Evolutionary conservation across 805 yeast species (phyloP), one percentile per base, ranked within the genome.

Genomic region (Pichia exigua): DNA sequence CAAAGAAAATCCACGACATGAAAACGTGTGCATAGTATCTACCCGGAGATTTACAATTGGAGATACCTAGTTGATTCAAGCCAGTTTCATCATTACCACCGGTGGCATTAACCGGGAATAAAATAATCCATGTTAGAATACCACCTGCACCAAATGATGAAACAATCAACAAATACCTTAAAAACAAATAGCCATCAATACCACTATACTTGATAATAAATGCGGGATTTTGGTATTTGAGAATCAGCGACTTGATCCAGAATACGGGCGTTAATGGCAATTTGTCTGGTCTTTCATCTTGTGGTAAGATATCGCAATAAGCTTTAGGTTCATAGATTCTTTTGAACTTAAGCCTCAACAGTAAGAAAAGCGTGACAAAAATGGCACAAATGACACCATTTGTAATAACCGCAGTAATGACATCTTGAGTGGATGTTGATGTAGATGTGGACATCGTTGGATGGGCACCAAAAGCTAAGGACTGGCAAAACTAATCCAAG

Each of bases 131-230:
- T 8, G 81, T 70, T 28, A 81, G 59, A 50, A 80, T 66, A 5
- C 87, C 86, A 44, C 81, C 69, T 1, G 81, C 73, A 52, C 82
- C 79, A 42, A 81, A 63, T 7, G 71, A 54, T 13, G 78, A 71
- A 56, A 88, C 71, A 39, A 85, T 61, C 47, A 78, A 74, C 28
- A 94, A 66, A 63, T 86, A 94, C 57, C 99, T 75, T 55, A 90
- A 69, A 66, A 91, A 92, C 63, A 94, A 83, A 71, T 87, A 92
- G 6, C 97, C 97, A 65, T 92, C 98, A n/a, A 92, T 65, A 18
- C 97, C 98, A 21, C 94, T 85, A 61, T 92, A 95, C 57, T 84
- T 82, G 53, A 92, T 79, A 50, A 91, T 74, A 62, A 87, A 87
- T 46, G 85, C 71, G 51, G 87, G 90, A 1, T 88, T 79, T 62